Evolutionary conservation across 1,284 basidiomycete genomes (phyloP).

Genomic region (Phylloboletellus chloephorus): DNA sequence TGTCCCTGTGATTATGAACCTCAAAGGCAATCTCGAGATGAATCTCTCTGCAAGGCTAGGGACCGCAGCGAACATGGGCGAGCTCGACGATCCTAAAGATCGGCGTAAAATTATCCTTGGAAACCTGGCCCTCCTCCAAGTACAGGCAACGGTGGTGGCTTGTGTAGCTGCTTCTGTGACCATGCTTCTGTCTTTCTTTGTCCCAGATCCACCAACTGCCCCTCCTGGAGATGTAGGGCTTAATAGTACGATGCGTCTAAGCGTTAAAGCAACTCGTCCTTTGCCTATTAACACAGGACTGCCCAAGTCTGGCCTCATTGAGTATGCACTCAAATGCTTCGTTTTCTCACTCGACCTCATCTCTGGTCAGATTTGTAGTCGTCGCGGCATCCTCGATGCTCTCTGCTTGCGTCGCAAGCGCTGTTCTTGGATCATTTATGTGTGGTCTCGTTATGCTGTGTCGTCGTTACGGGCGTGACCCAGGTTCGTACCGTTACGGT

Average conservation of each 20-base stretch:
- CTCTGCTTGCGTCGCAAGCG: conserved; percentile 75
- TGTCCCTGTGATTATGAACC: conserved; percentile 89
- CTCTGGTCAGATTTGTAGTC: conserved; percentile 59
- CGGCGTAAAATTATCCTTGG: conserved; percentile 72
- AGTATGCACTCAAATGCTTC: conserved; percentile 40
- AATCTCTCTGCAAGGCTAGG: conserved; percentile 77
- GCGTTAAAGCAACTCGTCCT: conserved; percentile 28
- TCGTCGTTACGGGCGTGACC: conserved; percentile 72
- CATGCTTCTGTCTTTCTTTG: conserved; percentile 65
- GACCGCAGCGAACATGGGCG: conserved; percentile 80
- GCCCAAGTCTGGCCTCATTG: conserved; percentile 42
- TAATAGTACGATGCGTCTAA: conserved; percentile 17
- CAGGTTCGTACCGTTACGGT: conserved; percentile 48
- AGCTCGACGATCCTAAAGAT: conserved; percentile 70
- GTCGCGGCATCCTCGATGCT: conserved; percentile 89
- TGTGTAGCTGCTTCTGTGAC: conserved; percentile 80
- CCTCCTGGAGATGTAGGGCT: conserved; percentile 10
- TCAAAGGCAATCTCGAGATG: conserved; percentile 97
- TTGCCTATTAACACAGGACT: conserved; percentile 26
- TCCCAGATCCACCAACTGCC: conserved; percentile 39
- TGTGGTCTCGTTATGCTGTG: conserved; percentile 80
- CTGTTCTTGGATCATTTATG: conserved; percentile 91
- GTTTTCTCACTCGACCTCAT: conserved; percentile 13
- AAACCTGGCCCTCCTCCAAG: conserved; percentile 84
- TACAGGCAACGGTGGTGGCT: conserved; percentile 89